Evolutionary conservation across 805 yeast genomes (phyloP), one percentile per base, ranked within the genome.

Genomic region (Debaryomyces hansenii): DNA sequence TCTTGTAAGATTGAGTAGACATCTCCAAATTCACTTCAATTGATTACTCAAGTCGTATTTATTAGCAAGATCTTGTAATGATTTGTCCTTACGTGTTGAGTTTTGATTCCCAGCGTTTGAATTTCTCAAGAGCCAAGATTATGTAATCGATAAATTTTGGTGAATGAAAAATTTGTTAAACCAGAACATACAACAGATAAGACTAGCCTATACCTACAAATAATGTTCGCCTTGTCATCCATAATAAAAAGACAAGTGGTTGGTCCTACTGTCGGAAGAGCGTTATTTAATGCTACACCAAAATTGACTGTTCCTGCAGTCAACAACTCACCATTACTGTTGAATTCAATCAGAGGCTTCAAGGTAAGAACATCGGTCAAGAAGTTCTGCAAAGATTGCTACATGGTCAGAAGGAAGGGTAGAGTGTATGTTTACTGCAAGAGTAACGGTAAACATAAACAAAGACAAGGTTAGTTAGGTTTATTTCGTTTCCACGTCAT

Each of bases 391-490:
- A 77, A 85, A 33, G 94, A 89, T 64, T 94, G 99, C 66, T 67
- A 80, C 72, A 80, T 89, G 69, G 97, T 94, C 9, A 86, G 95
- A 69, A 85, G 98, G 69, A 94, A 91, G 70, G 99, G 99, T 36
- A 79, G 94, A 59, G 92, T 91, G 10, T 90, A 89, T 54, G 96
- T 94, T 34, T 85, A 88, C 63, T 92, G 99, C 77, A 94, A 91
- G 66, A 77, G 94, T 40, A 89, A 91, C 64, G 90, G 90, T 52
- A 90, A 89, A 64, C 98, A 91, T 69, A 91, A 91, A 70, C 97
- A 91, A 69, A 88, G 96, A 67, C 96, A 89, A 67, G 89, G 89
- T 56, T 84, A 64, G 42, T 12, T 29, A 16, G 16, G 12, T 27
- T 14, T 6, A 28, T n/a, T 12, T n/a, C 32, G 27, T 4, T 18